Conservation (phyloP, 345 rosid genomes). For the Murraya koenigii region DNA sequence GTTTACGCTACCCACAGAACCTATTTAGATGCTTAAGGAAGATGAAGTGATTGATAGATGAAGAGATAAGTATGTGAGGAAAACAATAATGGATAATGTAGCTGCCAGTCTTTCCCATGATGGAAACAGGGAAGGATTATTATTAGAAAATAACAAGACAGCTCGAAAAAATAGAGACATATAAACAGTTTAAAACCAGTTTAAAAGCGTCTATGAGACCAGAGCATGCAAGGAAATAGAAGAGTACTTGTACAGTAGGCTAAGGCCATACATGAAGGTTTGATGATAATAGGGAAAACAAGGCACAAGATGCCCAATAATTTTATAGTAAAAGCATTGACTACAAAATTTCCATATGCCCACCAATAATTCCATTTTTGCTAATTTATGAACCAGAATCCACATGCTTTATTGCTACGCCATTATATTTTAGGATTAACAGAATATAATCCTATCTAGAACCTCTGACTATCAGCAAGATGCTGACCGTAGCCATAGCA, state of each 20-base stretch:
- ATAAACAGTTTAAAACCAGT: not conserved
- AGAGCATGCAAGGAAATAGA: not conserved
- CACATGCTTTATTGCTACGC: not conserved
- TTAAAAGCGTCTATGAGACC: not conserved
- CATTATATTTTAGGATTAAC: not conserved
- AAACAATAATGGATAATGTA: not conserved
- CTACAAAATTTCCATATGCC: not conserved
- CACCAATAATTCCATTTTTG: not conserved
- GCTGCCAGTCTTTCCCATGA: not conserved
- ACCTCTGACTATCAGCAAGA: not conserved
- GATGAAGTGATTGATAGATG: not conserved
- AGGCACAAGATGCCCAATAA: not conserved
- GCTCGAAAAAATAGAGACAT: not conserved
- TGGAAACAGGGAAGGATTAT: not conserved
- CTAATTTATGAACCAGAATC: not conserved
- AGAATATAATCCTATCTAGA: not conserved
- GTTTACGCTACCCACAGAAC: not conserved
- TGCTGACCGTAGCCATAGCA: constrained; percentile 1
- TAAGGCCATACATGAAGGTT: not conserved
- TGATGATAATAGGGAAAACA: not conserved
- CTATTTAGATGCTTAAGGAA: not conserved
- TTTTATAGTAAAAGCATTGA: not conserved
- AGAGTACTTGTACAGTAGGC: not conserved
- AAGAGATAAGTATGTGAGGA: not conserved
- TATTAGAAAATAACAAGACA: not conserved